Evolutionary conservation across 2,329 filamentous ascomycete species (phyloP).

Genomic region (Aspergillus pseudotamarii): DNA sequence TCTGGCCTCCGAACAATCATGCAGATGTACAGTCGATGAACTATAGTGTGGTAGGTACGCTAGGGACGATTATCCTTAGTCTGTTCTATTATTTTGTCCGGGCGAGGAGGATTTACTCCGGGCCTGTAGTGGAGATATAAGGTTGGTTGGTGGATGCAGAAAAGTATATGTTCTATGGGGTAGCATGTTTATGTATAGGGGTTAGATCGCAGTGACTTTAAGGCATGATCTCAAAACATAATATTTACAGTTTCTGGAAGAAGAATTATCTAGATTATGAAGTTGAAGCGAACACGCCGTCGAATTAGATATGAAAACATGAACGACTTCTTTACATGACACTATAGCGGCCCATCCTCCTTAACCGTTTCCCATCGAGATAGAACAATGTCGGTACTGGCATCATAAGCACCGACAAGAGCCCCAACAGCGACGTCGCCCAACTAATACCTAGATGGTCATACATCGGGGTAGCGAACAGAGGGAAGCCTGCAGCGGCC

Average conservation of each 20-base stretch:
- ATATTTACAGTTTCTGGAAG: neutral
- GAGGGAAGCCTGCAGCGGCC: too few relatives aligned
- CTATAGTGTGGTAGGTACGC: neutral
- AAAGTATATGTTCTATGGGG: neutral
- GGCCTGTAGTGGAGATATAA: neutral
- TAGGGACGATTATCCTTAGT: neutral
- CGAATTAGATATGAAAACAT: neutral
- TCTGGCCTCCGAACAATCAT: slow-evolving; percentile 46
- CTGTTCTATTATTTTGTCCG: neutral
- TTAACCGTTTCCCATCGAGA: neutral
- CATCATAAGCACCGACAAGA: neutral
- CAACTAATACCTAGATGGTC: too few relatives aligned
- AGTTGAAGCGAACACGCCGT: neutral
- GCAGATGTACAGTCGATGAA: neutral
- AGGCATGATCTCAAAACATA: too few relatives aligned
- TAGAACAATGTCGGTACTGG: neutral
- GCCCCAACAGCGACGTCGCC: neutral
- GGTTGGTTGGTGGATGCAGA: neutral
- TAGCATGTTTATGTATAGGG: neutral
- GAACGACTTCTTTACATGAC: neutral
- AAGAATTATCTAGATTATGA: too few relatives aligned
- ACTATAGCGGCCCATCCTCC: neutral
- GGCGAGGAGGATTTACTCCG: neutral
- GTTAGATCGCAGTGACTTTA: neutral
- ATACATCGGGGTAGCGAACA: too few relatives aligned